phyloP scores from a whole-genome alignment of 2,329 filamentous ascomycete species.

The Epichloe brachyelytri region DNA sequence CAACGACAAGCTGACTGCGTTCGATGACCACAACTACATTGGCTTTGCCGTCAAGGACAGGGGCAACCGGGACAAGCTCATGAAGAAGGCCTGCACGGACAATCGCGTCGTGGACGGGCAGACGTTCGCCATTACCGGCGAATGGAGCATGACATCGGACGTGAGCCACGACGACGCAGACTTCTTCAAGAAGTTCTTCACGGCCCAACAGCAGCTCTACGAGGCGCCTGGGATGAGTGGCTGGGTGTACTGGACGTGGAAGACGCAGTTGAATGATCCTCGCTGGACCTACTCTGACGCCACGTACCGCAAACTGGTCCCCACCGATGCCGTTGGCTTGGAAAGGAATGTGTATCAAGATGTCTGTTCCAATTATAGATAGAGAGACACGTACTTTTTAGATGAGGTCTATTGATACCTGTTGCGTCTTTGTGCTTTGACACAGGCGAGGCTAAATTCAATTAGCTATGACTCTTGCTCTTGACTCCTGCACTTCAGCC shows the following conservation, averaged over 20 bases:
- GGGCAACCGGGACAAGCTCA: slow-evolving; percentile 10
- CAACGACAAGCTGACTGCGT: slow-evolving; percentile 33
- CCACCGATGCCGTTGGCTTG: slow-evolving; percentile 12
- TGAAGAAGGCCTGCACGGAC: slow-evolving; percentile 28
- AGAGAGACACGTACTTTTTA: neutral
- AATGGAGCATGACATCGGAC: slow-evolving; percentile 40
- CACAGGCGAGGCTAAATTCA: too few relatives aligned
- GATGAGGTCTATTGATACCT: too few relatives aligned
- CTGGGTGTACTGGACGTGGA: slow-evolving; percentile 50
- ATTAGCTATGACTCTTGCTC: too few relatives aligned
- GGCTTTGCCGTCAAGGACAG: slow-evolving; percentile 6
- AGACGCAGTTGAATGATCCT: slow-evolving; percentile 23
- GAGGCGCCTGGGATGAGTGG: slow-evolving; percentile 34
- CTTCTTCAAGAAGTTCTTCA: slow-evolving; percentile 45
- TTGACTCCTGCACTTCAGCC: too few relatives aligned
- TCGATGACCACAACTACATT: slow-evolving; percentile 44
- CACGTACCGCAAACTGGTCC: slow-evolving; percentile 11
- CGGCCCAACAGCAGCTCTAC: slow-evolving; percentile 40
- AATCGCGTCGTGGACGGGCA: slow-evolving; percentile 25
- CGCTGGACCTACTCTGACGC: slow-evolving; percentile 18
- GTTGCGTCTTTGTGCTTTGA: too few relatives aligned
- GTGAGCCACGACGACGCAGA: slow-evolving; percentile 27
- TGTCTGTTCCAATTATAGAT: slow-evolving; percentile 11
- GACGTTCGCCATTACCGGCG: slow-evolving; percentile 35
- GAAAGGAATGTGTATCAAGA: slow-evolving; percentile 15